Conservation (phyloP, 1,284 basidiomycete species). For the Ceratobasidium sp. region DNA sequence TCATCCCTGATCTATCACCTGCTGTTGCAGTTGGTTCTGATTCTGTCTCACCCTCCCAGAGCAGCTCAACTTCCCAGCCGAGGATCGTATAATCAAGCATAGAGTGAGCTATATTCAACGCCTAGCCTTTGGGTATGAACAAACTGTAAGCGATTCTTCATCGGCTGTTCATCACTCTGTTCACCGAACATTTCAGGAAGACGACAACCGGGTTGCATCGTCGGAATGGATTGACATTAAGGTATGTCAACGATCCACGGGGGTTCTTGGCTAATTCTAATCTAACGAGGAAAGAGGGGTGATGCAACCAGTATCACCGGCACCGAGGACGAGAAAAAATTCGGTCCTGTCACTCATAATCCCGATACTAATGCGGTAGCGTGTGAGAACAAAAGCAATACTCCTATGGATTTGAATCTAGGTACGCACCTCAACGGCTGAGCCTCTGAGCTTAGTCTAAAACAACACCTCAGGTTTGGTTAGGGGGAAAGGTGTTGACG, state of each 20-base stretch:
- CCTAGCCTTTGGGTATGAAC: constrained; percentile 1
- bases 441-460: not conserved
- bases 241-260: not conserved
- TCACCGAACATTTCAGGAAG: not conserved
- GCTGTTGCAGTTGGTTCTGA: not conserved
- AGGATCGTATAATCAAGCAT: not conserved
- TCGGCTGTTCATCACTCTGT: not conserved
- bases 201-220: constrained; percentile 7
- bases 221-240: constrained; percentile 16
- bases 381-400: constrained; percentile 9
- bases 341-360: not conserved
- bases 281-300: not conserved
- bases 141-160: not conserved
- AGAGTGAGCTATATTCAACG: not conserved
- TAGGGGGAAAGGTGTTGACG: constrained; percentile 13
- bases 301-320: not conserved
- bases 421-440: not conserved
- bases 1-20: not conserved
- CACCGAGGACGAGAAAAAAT: not conserved
- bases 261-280: not conserved
- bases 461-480: constrained; percentile 6
- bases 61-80: not conserved
- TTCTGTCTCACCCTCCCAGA: not conserved
- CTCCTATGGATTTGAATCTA: not conserved
- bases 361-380: not conserved